Evolutionary conservation across 257 asterid species (phyloP).

Genomic region (Plectranthus barbatus): DNA sequence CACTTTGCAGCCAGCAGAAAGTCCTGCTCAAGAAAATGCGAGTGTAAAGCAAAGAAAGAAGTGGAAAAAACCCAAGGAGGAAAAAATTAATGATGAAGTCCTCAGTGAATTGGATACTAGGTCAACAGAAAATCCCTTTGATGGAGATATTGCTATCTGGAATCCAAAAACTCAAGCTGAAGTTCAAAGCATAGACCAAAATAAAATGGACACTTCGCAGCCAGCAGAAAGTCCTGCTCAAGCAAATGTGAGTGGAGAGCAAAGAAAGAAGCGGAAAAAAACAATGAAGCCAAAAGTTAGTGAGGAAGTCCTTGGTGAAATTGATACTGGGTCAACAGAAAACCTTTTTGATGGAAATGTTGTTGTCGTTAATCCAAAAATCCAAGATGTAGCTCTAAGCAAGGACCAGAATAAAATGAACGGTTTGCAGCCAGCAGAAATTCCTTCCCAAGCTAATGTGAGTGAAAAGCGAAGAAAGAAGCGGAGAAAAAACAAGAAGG

Average conservation of each 20-base stretch:
- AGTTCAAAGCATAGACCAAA: not conserved
- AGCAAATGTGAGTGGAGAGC: not conserved
- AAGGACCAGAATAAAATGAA: slow-evolving; percentile 9
- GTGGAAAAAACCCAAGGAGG: not conserved
- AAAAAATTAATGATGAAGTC: not conserved
- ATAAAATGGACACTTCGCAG: not conserved
- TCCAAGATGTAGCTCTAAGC: slow-evolving; percentile 7
- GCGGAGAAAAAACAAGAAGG: not conserved
- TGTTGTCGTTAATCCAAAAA: not conserved
- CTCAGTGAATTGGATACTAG: not conserved
- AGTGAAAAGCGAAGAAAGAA: slow-evolving; percentile 10
- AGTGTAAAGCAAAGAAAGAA: slow-evolving; percentile 10
- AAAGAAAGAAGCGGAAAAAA: no score
- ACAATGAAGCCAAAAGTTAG: not conserved
- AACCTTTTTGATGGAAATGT: not conserved
- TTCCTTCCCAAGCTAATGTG: slow-evolving; percentile 13
- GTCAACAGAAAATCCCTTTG: not conserved
- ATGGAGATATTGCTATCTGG: no score
- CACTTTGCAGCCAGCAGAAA: slow-evolving; percentile 1
- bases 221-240: not conserved
- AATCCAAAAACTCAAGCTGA: slow-evolving; percentile 4
- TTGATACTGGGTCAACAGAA: not conserved
- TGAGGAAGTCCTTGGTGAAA: slow-evolving; percentile 5
- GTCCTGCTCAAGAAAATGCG: slow-evolving; percentile 13
- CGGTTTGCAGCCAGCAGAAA: slow-evolving; percentile 1